These are phyloP conservation scores for Mrakia gelida DNA, from an alignment of 768 basidiomycete genomes.

Conservation along the genomic window DNA sequence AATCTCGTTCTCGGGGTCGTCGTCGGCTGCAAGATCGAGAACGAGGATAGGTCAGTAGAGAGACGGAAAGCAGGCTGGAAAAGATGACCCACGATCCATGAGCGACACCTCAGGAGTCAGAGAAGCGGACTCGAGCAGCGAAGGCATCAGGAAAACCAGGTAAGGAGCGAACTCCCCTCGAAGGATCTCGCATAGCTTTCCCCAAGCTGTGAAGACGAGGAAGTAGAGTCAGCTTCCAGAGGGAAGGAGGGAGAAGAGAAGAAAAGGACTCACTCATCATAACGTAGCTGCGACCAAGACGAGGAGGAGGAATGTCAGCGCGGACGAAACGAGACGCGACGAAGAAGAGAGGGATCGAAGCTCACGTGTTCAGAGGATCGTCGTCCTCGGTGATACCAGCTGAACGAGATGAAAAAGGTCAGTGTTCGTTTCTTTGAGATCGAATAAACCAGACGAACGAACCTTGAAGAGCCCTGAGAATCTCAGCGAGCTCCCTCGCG, in stretches of 20 bases:
- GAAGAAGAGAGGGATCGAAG: conserved; percentile 38
- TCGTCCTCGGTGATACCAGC: conserved; percentile 64
- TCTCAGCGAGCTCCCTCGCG: conserved; percentile 63
- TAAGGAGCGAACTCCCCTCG: conserved; percentile 82
- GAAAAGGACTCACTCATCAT: conserved; percentile 46
- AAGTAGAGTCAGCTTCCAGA: conserved; percentile 1
- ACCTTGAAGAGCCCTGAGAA: conserved; percentile 76
- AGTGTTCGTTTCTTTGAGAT: neutral
- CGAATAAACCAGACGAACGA: conserved; percentile 34
- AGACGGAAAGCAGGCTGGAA: neutral
- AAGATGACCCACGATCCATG: conserved; percentile 52
- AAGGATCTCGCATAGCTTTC: conserved; percentile 79
- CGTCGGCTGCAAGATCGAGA: conserved; percentile 51
- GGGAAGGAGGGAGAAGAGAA: neutral
- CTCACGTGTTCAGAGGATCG: conserved; percentile 65
- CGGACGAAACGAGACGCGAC: neutral
- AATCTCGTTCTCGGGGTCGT: conserved; percentile 39
- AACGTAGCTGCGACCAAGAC: neutral
- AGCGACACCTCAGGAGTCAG: conserved; percentile 75
- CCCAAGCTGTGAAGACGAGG: conserved; percentile 60
- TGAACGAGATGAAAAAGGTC: conserved; percentile 37
- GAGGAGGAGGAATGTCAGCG: neutral
- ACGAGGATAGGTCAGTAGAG: neutral
- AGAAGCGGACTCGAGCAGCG: conserved; percentile 65
- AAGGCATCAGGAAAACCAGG: conserved; percentile 77